A percentile compares a stretch with the other conserved stretches of the same genome.
Evolutionary conservation across 148 eudicot species (phyloP).

Genomic region (Persicaria tinctoria): DNA sequence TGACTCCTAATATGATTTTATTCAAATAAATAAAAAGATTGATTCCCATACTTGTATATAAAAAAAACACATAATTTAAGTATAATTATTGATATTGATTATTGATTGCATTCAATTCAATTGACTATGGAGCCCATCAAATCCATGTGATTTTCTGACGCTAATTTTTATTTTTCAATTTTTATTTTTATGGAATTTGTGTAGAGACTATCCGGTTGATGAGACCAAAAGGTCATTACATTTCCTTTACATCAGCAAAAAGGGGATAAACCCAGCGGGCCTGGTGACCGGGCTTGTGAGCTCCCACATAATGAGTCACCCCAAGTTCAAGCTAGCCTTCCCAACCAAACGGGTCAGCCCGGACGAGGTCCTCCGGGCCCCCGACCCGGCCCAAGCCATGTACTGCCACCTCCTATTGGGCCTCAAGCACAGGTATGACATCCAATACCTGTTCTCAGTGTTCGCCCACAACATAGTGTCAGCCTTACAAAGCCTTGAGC

Average conservation of each 20-base stretch:
- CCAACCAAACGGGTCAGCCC: conserved; percentile 58
- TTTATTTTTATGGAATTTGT: not conserved
- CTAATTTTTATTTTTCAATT: not conserved
- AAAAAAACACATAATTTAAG: not conserved
- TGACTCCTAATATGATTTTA: not conserved
- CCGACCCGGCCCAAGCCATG: conserved; percentile 46
- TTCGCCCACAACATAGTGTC: conserved; percentile 57
- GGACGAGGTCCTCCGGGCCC: conserved; percentile 47
- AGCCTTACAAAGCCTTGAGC: conserved; percentile 43
- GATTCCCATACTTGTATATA: not conserved
- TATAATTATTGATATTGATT: not conserved
- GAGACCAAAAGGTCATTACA: conserved; percentile 34
- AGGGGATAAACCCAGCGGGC: conserved; percentile 38
- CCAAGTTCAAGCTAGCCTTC: conserved; percentile 42
- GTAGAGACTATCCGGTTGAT: conserved; percentile 12
- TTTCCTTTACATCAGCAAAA: conserved; percentile 57
- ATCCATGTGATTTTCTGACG: conserved; percentile 8
- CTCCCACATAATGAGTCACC: conserved; percentile 34
- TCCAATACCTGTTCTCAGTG: conserved; percentile 44
- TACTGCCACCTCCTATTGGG: conserved; percentile 70
- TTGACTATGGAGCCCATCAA: not conserved
- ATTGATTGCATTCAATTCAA: not conserved
- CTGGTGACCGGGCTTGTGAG: conserved; percentile 54
- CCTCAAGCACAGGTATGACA: conserved; percentile 34
- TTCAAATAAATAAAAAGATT: not conserved